Conservation (phyloP, 108 stramenopile species). For the Bacterosira constricta region DNA sequence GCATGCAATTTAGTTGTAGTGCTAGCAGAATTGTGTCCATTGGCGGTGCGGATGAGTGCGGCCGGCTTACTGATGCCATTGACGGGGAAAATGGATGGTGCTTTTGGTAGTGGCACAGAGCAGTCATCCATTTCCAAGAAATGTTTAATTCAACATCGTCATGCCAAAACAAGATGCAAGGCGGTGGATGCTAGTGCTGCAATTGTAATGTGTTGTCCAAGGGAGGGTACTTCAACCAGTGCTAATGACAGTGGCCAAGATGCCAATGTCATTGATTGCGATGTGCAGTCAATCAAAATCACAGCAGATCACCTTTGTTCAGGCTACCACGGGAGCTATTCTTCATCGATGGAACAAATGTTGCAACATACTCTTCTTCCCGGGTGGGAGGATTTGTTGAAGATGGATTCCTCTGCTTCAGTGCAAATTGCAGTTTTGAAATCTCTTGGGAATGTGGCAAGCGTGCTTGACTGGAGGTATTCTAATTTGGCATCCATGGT, state of each 20-base stretch:
- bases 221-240: background rate
- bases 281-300: background rate
- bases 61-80: constrained; percentile 21
- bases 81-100: constrained; percentile 12
- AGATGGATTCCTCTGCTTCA: constrained; percentile 24
- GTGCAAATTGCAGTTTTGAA: constrained; percentile 26
- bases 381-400: constrained; percentile 34
- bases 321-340: constrained; percentile 1
- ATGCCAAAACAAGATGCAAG: constrained; percentile 30
- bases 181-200: constrained; percentile 38
- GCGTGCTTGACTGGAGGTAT: constrained; percentile 29
- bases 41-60: constrained; percentile 18
- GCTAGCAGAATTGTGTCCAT: constrained; percentile 24
- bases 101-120: background rate
- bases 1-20: constrained; percentile 28
- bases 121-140: constrained; percentile 13
- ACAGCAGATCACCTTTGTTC: background rate
- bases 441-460: constrained; percentile 16
- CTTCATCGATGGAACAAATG: constrained; percentile 19
- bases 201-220: constrained; percentile 31
- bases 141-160: constrained; percentile 36
- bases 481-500: constrained; percentile 12
- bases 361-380: constrained; percentile 20
- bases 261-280: background rate
- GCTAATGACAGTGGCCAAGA: background rate